Evolutionary conservation across 2,329 filamentous ascomycete genomes (phyloP), one percentile per base, ranked within the genome.

Genomic region (Fusarium armeniacum): DNA sequence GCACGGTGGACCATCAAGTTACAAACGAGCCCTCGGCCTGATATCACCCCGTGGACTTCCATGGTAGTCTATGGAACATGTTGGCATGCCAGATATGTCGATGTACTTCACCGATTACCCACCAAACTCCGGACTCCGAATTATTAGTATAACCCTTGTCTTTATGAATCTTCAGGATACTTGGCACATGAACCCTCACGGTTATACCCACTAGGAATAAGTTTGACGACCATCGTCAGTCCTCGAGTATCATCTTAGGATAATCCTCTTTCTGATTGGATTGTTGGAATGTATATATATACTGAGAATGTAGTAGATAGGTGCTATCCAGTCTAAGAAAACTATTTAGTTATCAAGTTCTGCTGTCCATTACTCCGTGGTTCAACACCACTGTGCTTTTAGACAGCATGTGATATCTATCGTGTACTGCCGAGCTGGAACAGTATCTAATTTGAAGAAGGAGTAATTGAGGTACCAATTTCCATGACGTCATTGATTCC

Each of bases 51-150:
- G 3, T 38, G 5, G 6, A 1, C 5, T 40, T 40, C 10, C 5
- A 20, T 9, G 6, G 11, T 11, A 4, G 6, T 6, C n/a, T 20
- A 13, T 18, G 10, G 5, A 20, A 13, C 11, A 20, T n/a, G 11
- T 40, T 40, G 1, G 5, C 6, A 12, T n/a, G 11, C 6, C 36
- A 20, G 36, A 20, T 6, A 40, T 4, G 6, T 20, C 11, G n/a
- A 20, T 13, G n/a, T 4, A 20, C 12, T 20, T 13, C 6, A 28
- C 8, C 26, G 9, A 28, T 10, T 3, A 20, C 18, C 6, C 13
- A 4, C 11, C 6, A 4, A 12, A 20, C 10, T 40, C 11, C 0
- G 5, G 7, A 6, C 11, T 6, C 11, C 3, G 11, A 20, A 20
- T 40, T n/a, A 40, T 12, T 38, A 11, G 5, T 40, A 20, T 6